Evolutionary conservation across 805 yeast genomes (phyloP), one percentile per base, ranked within the genome.

Genomic region (Kluyveromyces dobzhanskii): DNA sequence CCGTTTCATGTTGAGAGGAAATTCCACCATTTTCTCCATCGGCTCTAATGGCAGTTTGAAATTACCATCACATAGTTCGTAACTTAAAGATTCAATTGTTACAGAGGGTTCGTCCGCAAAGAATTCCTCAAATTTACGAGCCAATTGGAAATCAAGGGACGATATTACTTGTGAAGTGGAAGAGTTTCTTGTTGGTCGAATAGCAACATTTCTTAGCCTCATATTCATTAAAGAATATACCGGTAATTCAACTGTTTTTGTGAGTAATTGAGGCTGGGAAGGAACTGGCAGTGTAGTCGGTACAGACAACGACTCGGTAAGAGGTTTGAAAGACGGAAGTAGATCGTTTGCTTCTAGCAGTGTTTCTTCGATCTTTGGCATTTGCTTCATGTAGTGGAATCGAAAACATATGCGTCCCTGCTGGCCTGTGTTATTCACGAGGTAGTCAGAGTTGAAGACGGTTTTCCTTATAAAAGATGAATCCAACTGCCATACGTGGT

Each of bases 211-310:
- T 38, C 61, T 46, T 17, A 59, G 42, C 43, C 62, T 48, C 51
- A 58, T 56, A 37, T 55, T 56, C 30, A 59, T 33, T 13, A 57
- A 35, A 3, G 64, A 54, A 34, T 50, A 57, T 17, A 59, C 53
- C 8, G 64, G 64, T 30, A 45, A 57, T 31, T 17, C 19, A 19
- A 32, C 19, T 6, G 16, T 25, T 4, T 34, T 11, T 12, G 21
- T 6, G n/a, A 13, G 23, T 11, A 10, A 16, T 17, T 34, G n/a
- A 11, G 6, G 18, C 10, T 12, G 30, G 9, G 12, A 6, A 10
- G 8, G 18, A 17, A 23, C 23, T n/a, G 18, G 14, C 13, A 13
- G 11, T 34, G 2, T 10, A 13, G 18, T 13, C 3, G 19, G 10
- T 10, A 2, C 19, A 11, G 14, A 9, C 13, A 9, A 12, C 4